Evolutionary conservation across 2,329 filamentous ascomycete genomes (phyloP), one percentile per base, ranked within the genome.

Genomic region (Elsinoe fawcettii): DNA sequence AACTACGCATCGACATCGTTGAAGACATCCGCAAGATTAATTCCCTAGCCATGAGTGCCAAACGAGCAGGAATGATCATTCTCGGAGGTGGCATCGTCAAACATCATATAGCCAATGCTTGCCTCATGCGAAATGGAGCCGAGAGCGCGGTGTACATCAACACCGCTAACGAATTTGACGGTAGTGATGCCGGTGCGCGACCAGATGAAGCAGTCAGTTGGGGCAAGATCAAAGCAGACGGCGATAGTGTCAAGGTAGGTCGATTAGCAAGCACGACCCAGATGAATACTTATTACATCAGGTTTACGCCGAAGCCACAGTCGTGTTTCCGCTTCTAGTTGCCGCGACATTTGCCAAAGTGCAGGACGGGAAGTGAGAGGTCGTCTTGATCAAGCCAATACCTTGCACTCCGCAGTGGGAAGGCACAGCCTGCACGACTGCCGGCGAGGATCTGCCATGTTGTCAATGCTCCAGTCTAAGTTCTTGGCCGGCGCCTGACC

Each of bases 111-210:
- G 91, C 93, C 54, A 99, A 99, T 70, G 93, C 93, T 2, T 96
- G 90, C 66, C 72, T 99, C 66, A 97, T 99, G 93, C 84, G 93
- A 51, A 99, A 99, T 66, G 93, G 93, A 1, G 93, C 93, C 14
- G 93, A 99, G 71, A 92, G 88, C 61, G 93, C 93, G 1, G 93
- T 99, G 1, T 99, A 96, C 70, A 90, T 99, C 72, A 99, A 99
- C 73, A 99, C 93, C 1, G 93, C 84, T 0, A 90, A 96, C 70
- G 93, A 99, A 70, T 99, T 96, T 69, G 93, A 99, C 70, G 93
- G 93, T 2, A 96, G 90, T 66, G 93, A 99, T 74, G 92, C 93
- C 0, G 93, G 93, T 1, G 93, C 93, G 2, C 79, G 93, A 57
- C 93, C 93, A 3, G 93, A 99, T 66, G 93, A 99, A 74, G 93